Base-by-base conservation (phyloP, 805 yeast species). In the Candida multigemmis region DNA sequence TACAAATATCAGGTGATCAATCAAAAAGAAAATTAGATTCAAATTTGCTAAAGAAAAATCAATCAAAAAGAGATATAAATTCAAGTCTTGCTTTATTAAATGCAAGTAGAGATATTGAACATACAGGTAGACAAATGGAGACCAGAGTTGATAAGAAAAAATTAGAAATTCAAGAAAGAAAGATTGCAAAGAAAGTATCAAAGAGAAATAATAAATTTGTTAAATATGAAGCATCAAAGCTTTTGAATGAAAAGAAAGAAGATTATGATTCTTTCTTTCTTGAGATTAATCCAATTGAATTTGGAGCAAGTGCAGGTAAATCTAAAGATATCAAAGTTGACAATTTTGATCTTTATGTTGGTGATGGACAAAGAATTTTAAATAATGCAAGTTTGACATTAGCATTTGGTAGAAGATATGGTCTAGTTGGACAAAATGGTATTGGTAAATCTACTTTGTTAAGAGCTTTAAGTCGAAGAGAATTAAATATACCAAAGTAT, bases 371-470 rank as follows among this genome's bases (percentile, higher is more conserved):
- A 55, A 74, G 98, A 58, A 89, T 91, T 29, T 67, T 91, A 37
- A 75, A 89, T 23, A 93, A 87, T 51, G 79, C 97, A 15, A 70
- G 86, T 14, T 71, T 91, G 38, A 77, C 95, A 1, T 68, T 91
- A 37, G 77, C 95, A 16, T 78, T 78, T 50, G 98, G 98, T 30
- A 85, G 82, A 53, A 74, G 97, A 51, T 91, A 91, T 44, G 99
- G 98, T 74, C 61, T 91, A 28, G 96, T 91, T 23, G 99, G 99
- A 56, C 94, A 87, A 51, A 91, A 91, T 63, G 99, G 99, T 89
- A 87, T 91, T 41, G 99, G 99, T 77, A 91, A 91, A 55, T 87
- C 97, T 23, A 91, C 98, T 0, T 60, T 91, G 28, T 64, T 91
- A 49, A 71, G 84, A 40, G 99, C 99, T 0, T 62, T 91, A 28